phyloP scores from a whole-genome alignment of 306 rosid genomes.

The Prunus campanulata region DNA sequence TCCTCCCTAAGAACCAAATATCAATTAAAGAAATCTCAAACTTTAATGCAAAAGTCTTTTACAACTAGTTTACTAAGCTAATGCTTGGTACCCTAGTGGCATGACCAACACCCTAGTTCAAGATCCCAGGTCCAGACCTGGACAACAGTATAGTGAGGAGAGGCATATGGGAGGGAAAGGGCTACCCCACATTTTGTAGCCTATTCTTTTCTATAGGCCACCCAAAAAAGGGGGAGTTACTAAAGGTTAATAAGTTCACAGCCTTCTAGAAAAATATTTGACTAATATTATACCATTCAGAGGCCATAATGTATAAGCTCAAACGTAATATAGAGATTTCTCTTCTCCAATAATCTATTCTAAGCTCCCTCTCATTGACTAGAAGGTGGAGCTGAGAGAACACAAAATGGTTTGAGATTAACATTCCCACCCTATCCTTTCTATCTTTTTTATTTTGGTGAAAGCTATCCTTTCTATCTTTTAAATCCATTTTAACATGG shows the following conservation, averaged over 20 bases:
- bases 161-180: no score
- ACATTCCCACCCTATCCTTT: background rate
- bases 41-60: background rate
- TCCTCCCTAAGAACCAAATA: constrained; percentile 65
- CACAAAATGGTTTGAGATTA: background rate
- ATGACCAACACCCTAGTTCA: no score
- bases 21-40: no score
- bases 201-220: background rate
- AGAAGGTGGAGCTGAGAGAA: background rate
- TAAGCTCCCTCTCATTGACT: background rate
- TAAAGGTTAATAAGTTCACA: background rate
- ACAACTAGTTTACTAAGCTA: no score
- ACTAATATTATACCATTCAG: background rate
- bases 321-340: no score
- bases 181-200: no score
- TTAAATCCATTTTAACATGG: background rate
- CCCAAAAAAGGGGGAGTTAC: background rate
- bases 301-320: background rate
- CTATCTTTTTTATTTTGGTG: background rate
- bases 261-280: background rate
- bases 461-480: background rate
- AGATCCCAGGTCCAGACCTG: no score
- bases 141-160: no score
- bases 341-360: background rate
- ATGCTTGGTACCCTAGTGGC: no score